Evolutionary conservation across 106 monocot species (phyloP).

Genomic region (Dioscorea zingiberensis): DNA sequence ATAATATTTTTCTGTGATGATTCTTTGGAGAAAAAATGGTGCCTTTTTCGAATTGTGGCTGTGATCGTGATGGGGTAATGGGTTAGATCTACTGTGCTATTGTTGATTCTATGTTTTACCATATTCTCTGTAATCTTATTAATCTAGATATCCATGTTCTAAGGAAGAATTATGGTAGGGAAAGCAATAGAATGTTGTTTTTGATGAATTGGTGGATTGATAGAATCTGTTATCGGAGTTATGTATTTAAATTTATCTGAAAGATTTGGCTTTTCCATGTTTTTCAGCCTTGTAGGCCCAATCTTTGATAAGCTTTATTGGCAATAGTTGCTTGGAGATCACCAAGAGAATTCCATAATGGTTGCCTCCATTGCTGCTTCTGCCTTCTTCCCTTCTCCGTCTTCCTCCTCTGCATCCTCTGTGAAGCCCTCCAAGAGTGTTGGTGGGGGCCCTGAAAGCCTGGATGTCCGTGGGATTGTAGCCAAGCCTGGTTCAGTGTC

Average conservation of each 20-base stretch:
- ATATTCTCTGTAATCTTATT: too few relatives aligned
- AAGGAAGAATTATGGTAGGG: neutral
- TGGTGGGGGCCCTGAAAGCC: conserved; percentile 20
- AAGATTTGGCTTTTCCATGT: too few relatives aligned
- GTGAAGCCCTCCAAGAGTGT: conserved; percentile 20
- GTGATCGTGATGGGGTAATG: too few relatives aligned
- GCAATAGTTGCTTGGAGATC: neutral
- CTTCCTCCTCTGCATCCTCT: conserved; percentile 16
- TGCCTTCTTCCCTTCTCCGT: conserved; percentile 42
- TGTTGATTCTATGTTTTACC: too few relatives aligned
- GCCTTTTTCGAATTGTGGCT: too few relatives aligned
- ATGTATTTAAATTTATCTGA: too few relatives aligned
- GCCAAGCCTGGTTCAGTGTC: conserved; percentile 27
- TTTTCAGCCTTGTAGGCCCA: too few relatives aligned
- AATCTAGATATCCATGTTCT: neutral
- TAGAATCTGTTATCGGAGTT: too few relatives aligned
- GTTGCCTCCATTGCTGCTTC: conserved; percentile 46
- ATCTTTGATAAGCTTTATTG: too few relatives aligned
- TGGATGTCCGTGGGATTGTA: conserved; percentile 27
- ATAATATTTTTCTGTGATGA: too few relatives aligned
- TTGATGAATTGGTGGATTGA: neutral
- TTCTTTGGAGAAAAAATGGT: too few relatives aligned
- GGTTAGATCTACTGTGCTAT: too few relatives aligned
- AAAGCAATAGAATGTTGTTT: neutral
- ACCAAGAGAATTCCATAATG: conserved; percentile 2